These are phyloP conservation scores for Carex cristatella DNA, from an alignment of 176 grass and related monocot genomes.

Conservation along the genomic window DNA sequence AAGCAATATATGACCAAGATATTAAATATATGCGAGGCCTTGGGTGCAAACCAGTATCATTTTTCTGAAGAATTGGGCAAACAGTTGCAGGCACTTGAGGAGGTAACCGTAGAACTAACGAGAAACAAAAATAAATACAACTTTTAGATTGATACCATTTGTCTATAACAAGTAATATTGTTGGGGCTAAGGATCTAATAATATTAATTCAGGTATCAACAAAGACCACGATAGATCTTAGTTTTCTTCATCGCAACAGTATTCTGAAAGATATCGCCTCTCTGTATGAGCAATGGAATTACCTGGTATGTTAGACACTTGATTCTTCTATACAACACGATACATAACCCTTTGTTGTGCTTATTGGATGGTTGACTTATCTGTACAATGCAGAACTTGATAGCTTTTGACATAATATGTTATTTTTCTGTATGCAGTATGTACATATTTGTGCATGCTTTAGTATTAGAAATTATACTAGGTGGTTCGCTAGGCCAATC, in stretches of 20 bases:
- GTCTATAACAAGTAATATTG: background rate
- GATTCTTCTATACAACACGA: constrained; percentile 8
- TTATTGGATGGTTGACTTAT: background rate
- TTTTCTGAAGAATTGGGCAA: constrained; percentile 72
- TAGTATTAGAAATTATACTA: background rate
- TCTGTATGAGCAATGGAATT: constrained; percentile 89
- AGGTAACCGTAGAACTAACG: constrained; percentile 36
- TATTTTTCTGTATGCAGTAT: background rate
- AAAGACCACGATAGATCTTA: constrained; percentile 77
- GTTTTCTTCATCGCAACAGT: constrained; percentile 57
- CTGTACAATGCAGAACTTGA: background rate
- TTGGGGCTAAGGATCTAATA: constrained; percentile 1
- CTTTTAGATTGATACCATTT: background rate
- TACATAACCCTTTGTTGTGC: background rate
- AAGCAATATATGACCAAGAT: constrained; percentile 14
- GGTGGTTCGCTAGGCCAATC: background rate
- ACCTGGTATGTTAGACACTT: constrained; percentile 44
- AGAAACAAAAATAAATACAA: background rate
- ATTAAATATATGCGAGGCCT: constrained; percentile 95
- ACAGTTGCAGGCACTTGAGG: constrained; percentile 61
- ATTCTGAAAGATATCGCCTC: constrained; percentile 79
- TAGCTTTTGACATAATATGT: background rate
- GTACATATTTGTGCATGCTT: background rate
- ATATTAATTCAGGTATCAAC: constrained; percentile 51
- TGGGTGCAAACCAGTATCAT: constrained; percentile 84